Percentiles rank a stretch among this genome's conserved stretches.
Evolutionary conservation across 805 yeast species (phyloP).

Genomic region (Saccharomycopsis schoenii): DNA sequence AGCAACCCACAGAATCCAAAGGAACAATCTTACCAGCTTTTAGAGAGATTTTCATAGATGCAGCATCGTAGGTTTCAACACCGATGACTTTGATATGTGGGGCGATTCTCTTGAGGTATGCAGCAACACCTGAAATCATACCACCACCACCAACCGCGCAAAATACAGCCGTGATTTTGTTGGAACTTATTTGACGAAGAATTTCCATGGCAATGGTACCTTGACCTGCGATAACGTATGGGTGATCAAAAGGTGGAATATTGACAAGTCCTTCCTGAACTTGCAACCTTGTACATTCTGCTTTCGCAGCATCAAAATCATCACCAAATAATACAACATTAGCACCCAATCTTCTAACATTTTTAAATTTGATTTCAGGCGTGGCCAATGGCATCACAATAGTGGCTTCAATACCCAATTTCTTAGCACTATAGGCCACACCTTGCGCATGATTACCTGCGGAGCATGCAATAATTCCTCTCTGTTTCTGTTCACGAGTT

Average conservation of each 20-base stretch:
- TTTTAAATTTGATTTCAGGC: constrained; percentile 87
- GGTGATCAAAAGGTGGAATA: constrained; percentile 98
- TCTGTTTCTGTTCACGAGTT: constrained; percentile 42
- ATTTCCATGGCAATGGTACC: constrained; percentile 95
- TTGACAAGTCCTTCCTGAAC: constrained; percentile 66
- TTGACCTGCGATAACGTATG: constrained; percentile 97
- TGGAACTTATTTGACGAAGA: constrained; percentile 72
- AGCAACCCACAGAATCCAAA: constrained; percentile 75
- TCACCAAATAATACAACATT: constrained; percentile 90
- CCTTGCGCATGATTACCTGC: constrained; percentile 99
- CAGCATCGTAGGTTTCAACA: constrained; percentile 93
- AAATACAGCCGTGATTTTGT: constrained; percentile 76
- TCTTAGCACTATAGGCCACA: constrained; percentile 85
- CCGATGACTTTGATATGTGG: constrained; percentile 97
- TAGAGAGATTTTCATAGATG: constrained; percentile 74
- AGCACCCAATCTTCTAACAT: constrained; percentile 87
- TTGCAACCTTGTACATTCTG: constrained; percentile 70
- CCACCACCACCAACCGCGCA: constrained; percentile 98
- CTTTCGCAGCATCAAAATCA: constrained; percentile 91
- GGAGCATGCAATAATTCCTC: constrained; percentile 94
- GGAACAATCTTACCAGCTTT: constrained; percentile 42
- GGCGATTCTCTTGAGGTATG: constrained; percentile 87
- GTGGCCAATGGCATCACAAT: constrained; percentile 98
- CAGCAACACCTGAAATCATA: constrained; percentile 78
- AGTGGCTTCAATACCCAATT: constrained; percentile 83